Evolutionary conservation across 1,284 basidiomycete genomes (phyloP), one percentile per base, ranked within the genome.

Genomic region (Porodaedalea pini): DNA sequence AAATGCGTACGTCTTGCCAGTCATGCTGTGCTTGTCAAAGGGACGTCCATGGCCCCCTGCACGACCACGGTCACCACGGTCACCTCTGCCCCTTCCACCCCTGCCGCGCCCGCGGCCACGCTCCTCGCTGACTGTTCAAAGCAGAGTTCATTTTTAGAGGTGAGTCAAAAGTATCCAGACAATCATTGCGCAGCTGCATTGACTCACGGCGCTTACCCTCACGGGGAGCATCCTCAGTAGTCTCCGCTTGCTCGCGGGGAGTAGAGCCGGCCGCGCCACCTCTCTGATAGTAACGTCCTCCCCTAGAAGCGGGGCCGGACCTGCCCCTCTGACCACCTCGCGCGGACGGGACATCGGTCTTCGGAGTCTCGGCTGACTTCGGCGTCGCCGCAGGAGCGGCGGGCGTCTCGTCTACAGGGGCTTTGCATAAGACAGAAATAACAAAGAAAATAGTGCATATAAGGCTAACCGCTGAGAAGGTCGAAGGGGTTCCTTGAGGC

Each of bases 401-500:
- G 36, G 80, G 77, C 60, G 77, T 66, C 29, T 65, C 64, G 63
- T 80, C 79, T 64, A 37, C 81, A 82, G 72, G 74, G 64, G 48
- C 65, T n/a, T 65, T 44, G 66, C 62, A 57, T 66, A 61, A 57
- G 29, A 32, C 8, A 57, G 8, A 51, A 63, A 13, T 27, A 51
- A 51, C 11, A 44, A 59, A 34, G 49, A 51, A 62, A 52, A 53
- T 39, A 13, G 25, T 4, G 21, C 32, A 43, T 31, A 13, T 36
- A 58, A 54, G 43, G 78, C 77, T 63, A 62, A 88, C 87, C 85
- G 72, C 85, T 83, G 71, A 91, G 78, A 74, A 91, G 68, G 71
- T 88, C 82, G 76, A 91, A 91, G 65, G 82, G 82, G 76, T 91
- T 91, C 81, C 76, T 84, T 70, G 83, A 85, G 77, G 85, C 89